Evolutionary conservation across 768 basidiomycete genomes (phyloP), one percentile per base, ranked within the genome.

Genomic region (Xerocomus brunneocitrinus): DNA sequence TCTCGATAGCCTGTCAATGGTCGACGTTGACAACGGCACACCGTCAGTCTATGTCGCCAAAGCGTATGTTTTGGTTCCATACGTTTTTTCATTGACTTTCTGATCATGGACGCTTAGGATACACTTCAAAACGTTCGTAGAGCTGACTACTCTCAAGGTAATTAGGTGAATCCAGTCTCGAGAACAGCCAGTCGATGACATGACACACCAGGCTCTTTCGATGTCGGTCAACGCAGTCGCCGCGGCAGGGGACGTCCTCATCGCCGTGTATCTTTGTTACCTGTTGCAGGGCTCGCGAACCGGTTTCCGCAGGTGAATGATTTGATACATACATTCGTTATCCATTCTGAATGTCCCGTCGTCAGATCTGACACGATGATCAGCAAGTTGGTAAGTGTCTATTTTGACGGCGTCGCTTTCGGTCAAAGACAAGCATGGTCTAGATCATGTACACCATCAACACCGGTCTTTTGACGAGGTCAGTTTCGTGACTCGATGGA

Each of bases 181-280:
- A 9, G 34, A 39, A 24, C 5, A 16, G 14, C 12, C 6, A 4
- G 14, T 49, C 57, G 43, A 63, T 36, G 19, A 46, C 1, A 63
- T 34, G 19, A 45, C 1, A 19, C 2, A 13, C 8, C 31, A 67
- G 66, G 31, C 71, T 9, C 65, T 83, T 40, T 79, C 81, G 0
- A 79, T 81, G 48, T 71, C 81, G 1, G 76, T 84, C 58, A 82
- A 84, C 54, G 82, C 76, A 1, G 64, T 81, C 12, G 79, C 80
- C 1, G 79, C 79, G 1, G 70, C 71, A 14, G 72, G 74, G 1
- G 82, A 84, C 46, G 70, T 82, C 14, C 62, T 79, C 8, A 83
- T 84, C 35, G 80, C 82, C 0, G 52, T 50, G 0, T 73, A 72
- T 27, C 72, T 84, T 5, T 78, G 77, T 41, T 57, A 60, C 27